Conservation (phyloP, 2,329 filamentous ascomycete genomes). For the Chrysoporthe cubensis region DNA sequence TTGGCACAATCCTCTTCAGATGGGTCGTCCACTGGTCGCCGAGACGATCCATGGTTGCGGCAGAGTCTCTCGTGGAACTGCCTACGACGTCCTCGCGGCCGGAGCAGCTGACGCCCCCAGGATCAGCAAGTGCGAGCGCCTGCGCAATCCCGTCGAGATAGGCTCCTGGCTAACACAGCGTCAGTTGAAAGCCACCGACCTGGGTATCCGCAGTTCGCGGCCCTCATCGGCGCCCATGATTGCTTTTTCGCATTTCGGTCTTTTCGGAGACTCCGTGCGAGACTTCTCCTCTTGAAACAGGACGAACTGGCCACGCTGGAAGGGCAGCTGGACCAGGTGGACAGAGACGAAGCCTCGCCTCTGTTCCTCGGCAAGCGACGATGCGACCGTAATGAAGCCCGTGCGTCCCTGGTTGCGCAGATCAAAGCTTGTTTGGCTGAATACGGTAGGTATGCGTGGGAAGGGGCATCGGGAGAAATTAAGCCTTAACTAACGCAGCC, state of each 20-base stretch:
- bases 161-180: not conserved
- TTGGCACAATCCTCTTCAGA: no score
- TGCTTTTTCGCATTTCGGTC: not conserved
- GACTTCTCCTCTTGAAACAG: conserved; percentile 8
- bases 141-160: no score
- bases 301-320: conserved; percentile 1
- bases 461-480: no score
- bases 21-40: no score
- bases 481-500: no score
- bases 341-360: not conserved
- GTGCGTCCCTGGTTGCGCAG: no score
- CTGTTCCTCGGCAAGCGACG: not conserved
- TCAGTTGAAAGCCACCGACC: not conserved
- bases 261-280: not conserved
- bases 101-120: no score
- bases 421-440: not conserved
- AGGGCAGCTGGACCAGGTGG: not conserved
- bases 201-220: not conserved
- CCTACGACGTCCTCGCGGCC: no score
- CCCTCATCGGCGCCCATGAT: not conserved
- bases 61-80: no score
- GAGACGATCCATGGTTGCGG: no score
- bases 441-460: not conserved
- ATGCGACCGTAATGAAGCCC: not conserved
- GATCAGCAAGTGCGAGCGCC: no score